These are phyloP conservation scores for Linanthus parryae DNA, from an alignment of 148 eudicot genomes.

Conservation along the genomic window DNA sequence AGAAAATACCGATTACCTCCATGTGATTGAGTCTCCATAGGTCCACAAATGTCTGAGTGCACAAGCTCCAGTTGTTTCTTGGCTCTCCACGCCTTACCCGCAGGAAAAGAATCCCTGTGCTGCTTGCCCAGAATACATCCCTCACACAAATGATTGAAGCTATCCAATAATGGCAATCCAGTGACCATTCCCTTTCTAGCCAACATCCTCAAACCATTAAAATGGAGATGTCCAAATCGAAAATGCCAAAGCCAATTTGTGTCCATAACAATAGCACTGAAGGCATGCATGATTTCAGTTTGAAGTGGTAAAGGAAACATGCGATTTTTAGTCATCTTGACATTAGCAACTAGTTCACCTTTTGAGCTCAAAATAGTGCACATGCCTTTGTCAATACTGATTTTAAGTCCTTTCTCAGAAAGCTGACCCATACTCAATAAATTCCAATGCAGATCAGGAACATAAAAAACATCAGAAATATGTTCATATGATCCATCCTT, in stretches of 20 bases:
- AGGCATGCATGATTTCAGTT: background rate
- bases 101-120: background rate
- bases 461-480: slow-evolving; percentile 1
- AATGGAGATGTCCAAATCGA: background rate
- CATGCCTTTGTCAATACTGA: background rate
- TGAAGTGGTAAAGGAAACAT: background rate
- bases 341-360: background rate
- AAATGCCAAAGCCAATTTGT: background rate
- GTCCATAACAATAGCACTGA: background rate
- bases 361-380: background rate
- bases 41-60: background rate
- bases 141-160: background rate
- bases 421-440: background rate
- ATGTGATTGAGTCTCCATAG: background rate
- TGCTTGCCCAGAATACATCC: background rate
- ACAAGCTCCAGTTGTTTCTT: background rate
- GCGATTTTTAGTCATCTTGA: background rate
- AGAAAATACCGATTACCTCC: background rate
- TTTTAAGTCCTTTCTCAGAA: background rate
- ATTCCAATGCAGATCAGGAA: background rate
- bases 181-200: background rate
- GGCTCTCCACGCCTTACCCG: background rate
- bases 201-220: background rate
- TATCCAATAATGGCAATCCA: background rate
- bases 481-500: background rate